Base-by-base conservation (phyloP, 352 stramenopile species). In the Blastocystis hominis region DNA sequence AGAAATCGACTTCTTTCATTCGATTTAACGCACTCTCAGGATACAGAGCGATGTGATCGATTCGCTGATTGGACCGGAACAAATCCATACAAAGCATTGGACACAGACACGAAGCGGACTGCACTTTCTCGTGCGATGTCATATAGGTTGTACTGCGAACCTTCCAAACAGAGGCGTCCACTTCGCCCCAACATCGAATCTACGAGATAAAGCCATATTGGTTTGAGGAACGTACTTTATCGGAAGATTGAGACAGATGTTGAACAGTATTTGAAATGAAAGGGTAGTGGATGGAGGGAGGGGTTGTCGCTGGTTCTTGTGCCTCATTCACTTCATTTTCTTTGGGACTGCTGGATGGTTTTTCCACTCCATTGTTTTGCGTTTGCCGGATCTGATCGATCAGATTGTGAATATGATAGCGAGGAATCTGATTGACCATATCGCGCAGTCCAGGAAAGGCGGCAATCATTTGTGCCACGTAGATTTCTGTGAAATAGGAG, bases 111-210 rank as follows among this genome's bases (percentile, higher is more conserved):
- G 77, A 59, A 20, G 34, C 53, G 6, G 77, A 87, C 15, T 17
- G 62, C 5, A 36, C 17, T 42, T 87, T 87, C 50, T 77, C 77
- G n/a, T 46, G 77, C 2, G 53, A 77, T 6, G 34, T 30, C 10
- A 47, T 1, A 47, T 87, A 87, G 50, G n/a, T 47, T 2, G 5
- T 50, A 24, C 53, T 63, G 40, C 77, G 77, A 40, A 87, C 77
- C 56, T 78, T 75, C 77, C 77, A 87, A 6, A 87, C 77, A 30
- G 66, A 63, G 17, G 42, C 77, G 44, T 75, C 44, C 10, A 75
- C 53, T n/a, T 87, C 77, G 15, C 70, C 61, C 77, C 77, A 87
- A 42, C 66, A 87, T 30, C 68, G 54, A 17, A 34, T 61, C 50
- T 84, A 66, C 34, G 50, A 30, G 34, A 59, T 59, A 20, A 59